phyloP scores from a whole-genome alignment of 305 asterid species.

The Striga hermonthica region DNA sequence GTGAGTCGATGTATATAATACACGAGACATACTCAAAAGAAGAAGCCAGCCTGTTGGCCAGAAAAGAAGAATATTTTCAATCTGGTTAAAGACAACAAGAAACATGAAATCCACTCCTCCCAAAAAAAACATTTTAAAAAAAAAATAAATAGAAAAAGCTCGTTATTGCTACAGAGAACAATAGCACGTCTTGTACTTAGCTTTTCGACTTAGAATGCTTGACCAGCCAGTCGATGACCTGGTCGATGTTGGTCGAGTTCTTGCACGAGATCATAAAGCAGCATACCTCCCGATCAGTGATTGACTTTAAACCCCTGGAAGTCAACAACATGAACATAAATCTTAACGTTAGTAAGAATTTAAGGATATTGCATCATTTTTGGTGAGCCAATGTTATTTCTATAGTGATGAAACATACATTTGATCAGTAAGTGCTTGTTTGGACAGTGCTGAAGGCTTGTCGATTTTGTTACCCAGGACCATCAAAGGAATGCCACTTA shows the following conservation, averaged over 20 bases:
- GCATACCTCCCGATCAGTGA: constrained; percentile 92
- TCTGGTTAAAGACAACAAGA: too few species aligned
- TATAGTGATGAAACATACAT: constrained; percentile 47
- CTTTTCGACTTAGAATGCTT: constrained; percentile 94
- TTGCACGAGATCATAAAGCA: constrained; percentile 99
- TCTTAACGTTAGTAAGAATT: constrained; percentile 7
- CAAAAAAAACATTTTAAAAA: too few species aligned
- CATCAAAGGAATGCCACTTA: constrained; percentile 81
- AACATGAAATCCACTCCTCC: too few species aligned
- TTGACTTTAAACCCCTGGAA: constrained; percentile 74
- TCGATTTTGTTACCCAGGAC: constrained; percentile 91
- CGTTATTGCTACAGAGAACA: not conserved
- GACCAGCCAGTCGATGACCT: constrained; percentile 94
- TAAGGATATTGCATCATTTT: not conserved
- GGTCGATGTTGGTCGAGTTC: constrained; percentile 87
- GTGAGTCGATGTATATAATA: too few species aligned
- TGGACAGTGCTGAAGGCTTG: constrained; percentile 68
- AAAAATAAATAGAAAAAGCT: not conserved
- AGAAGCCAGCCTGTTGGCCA: too few species aligned
- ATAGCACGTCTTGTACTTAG: constrained; percentile 30
- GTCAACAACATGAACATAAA: not conserved
- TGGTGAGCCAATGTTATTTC: not conserved
- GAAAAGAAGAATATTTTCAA: too few species aligned
- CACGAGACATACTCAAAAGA: too few species aligned
- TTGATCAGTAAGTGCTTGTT: constrained; percentile 79